A percentile compares a stretch with the other conserved stretches of the same genome.
phyloP scores from a whole-genome alignment of 148 eudicot genomes.

The Cornus controversa region DNA sequence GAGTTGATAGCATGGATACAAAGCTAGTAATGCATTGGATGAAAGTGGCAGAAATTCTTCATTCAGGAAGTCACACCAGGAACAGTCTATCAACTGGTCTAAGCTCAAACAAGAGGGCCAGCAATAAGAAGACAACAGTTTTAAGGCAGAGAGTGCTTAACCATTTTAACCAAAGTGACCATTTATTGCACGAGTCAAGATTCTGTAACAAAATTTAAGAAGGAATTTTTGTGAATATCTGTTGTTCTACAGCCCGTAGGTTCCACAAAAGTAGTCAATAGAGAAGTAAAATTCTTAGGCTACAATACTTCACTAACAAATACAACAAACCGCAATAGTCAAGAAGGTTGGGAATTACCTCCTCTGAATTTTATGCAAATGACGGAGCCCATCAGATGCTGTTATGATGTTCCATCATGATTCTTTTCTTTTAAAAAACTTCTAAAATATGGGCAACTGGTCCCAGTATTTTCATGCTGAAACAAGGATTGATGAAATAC shows the following conservation, averaged over 20 bases:
- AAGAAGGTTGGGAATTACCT: not conserved
- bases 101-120: not conserved
- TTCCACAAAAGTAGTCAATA: not conserved
- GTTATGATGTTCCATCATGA: no score
- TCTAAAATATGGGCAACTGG: no score
- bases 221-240: not conserved
- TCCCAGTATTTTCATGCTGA: not conserved
- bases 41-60: not conserved
- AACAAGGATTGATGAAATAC: not conserved
- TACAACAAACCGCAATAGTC: no score
- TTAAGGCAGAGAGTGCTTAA: not conserved
- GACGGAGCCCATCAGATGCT: not conserved
- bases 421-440: no score
- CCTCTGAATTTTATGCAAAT: not conserved
- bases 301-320: not conserved
- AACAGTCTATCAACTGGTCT: no score
- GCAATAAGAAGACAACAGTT: not conserved
- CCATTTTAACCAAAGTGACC: not conserved
- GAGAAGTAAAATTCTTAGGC: no score
- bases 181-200: not conserved
- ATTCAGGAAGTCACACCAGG: not conserved
- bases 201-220: not conserved
- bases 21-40: not conserved
- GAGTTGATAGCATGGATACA: no score
- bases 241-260: not conserved